Base-by-base conservation (phyloP, 2,329 filamentous ascomycete species). In the Ophiocordyceps camponoti-leonardi region DNA sequence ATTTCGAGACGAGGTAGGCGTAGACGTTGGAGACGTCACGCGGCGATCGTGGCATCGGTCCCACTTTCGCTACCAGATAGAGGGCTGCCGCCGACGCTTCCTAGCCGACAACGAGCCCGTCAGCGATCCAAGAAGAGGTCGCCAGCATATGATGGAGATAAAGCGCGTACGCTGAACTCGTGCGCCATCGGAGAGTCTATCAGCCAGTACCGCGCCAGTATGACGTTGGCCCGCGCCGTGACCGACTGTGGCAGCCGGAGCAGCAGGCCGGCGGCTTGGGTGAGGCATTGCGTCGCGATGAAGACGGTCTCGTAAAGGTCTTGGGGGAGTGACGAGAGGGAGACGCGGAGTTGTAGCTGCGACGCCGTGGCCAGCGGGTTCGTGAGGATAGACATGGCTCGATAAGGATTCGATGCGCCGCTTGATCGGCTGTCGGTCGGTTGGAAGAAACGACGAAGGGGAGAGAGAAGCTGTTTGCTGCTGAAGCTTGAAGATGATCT, bases 1-100 rank as follows among this genome's bases (percentile, higher is more conserved):
- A 64, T 1, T 73, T 61, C 0, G 82, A 84, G 37, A 79, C 65
- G 6, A 96, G 78, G 61, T 90, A 94, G 37, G 78, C 73, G 63
- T 93, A 94, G 48, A 90, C 81, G 58, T 88, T 92, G 48, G 87
- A 73, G 37, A 95, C 68, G 52, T 87, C 87, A 52, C 87, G 79
- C 1, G 86, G 77, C 13, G 83, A 82, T 48, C 82, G 78, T 1
- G 87, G 82, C 44, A 77, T 71, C 3, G 85, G 76, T 22, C 87
- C 86, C 47, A 92, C 73, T 64, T 96, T 96, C 28, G 86, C 77
- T 22, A 79, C 75, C 44, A 94, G 71, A 66, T 86, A 96, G 44
- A 96, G 63, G 1, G 78, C 72, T 16, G 86, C 86, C 31, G 88
- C 85, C 30, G 86, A 94, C 45, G 83, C 73, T 59, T 92, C 81